Evolutionary conservation across 2,329 filamentous ascomycete genomes (phyloP).

Genomic region (Canariomyces notabilis): DNA sequence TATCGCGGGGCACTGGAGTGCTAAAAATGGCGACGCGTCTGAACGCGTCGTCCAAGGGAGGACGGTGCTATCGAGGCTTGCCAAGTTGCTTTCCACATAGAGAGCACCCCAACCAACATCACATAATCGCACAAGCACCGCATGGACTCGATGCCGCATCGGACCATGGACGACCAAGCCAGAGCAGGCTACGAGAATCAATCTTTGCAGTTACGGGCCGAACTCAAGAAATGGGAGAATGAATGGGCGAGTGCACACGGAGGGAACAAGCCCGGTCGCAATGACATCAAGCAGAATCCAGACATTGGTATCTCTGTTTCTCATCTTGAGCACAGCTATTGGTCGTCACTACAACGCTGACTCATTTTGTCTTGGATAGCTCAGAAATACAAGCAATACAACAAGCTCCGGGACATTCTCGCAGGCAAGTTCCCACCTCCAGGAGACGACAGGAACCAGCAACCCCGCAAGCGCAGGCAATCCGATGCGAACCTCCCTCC

Average conservation of each 20-base stretch:
- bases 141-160: constrained; percentile 2
- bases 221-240: constrained; percentile 71
- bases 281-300: constrained; percentile 71
- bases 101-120: neutral
- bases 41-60: constrained; percentile 4
- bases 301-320: constrained; percentile 54
- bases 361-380: constrained; percentile 38
- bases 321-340: neutral
- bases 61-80: neutral
- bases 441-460: constrained; percentile 33
- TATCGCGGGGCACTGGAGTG: neutral
- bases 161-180: constrained; percentile 43
- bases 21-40: constrained; percentile 8
- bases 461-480: constrained; percentile 36
- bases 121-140: constrained; percentile 1
- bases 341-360: too few relatives aligned
- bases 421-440: constrained; percentile 46
- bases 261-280: constrained; percentile 64
- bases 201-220: constrained; percentile 54
- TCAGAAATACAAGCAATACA: constrained; percentile 72
- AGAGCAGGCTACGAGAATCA: constrained; percentile 44
- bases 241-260: constrained; percentile 57
- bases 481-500: constrained; percentile 28
- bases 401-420: constrained; percentile 56
- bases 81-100: neutral